phyloP scores from a whole-genome alignment of 139 green algal species.

The Chlorella sp. region DNA sequence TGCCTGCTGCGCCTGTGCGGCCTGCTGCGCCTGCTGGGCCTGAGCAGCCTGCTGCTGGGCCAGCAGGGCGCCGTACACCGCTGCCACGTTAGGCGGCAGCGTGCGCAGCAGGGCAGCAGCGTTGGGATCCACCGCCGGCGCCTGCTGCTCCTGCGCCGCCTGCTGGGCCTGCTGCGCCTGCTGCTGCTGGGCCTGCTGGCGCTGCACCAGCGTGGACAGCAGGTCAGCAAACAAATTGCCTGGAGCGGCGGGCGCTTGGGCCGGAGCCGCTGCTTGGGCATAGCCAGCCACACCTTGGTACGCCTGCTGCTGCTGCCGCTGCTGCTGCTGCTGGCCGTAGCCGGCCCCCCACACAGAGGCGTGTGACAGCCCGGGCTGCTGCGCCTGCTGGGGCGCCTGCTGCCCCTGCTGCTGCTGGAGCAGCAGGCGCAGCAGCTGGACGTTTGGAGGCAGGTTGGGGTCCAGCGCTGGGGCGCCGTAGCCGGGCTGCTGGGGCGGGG shows the following conservation, averaged over 20 bases:
- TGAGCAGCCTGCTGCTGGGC: conserved; percentile 4
- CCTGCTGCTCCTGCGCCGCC: background rate
- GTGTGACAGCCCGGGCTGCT: too few species aligned
- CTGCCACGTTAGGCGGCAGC: conserved; percentile 8
- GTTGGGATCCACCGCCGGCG: background rate
- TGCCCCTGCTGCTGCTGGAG: conserved; percentile 11
- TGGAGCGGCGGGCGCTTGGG: background rate
- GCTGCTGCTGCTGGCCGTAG: too few species aligned
- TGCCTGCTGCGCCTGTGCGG: background rate
- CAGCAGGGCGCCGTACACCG: background rate
- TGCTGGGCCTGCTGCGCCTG: background rate
- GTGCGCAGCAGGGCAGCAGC: background rate
- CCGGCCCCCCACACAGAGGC: too few species aligned
- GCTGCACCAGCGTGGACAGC: conserved; percentile 6
- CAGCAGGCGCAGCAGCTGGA: conserved; percentile 20
- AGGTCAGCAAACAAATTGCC: conserved; percentile 4
- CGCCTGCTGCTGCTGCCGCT: too few species aligned
- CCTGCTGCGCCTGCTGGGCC: background rate
- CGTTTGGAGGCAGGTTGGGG: background rate
- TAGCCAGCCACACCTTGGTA: too few species aligned
- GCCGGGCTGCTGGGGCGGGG: background rate
- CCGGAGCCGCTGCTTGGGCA: background rate
- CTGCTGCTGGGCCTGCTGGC: conserved; percentile 2
- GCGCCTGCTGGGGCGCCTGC: too few species aligned
- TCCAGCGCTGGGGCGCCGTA: background rate